Conservation (phyloP, 768 basidiomycete species). For the Tulasnella sp. region DNA sequence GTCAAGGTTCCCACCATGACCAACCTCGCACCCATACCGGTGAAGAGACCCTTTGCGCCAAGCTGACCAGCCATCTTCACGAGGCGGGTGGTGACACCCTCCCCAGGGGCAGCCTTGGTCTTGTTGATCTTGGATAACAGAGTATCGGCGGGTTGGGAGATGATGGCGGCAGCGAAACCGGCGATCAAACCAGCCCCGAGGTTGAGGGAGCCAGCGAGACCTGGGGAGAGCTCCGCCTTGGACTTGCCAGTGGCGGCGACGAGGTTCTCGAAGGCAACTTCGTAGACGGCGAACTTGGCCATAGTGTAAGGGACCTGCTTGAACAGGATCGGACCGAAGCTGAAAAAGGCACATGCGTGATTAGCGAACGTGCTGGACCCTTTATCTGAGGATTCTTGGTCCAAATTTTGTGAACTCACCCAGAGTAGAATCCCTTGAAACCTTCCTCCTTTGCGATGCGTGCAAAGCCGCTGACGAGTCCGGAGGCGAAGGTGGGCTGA, state of each 20-base stretch:
- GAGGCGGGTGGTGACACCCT: slow-evolving; percentile 30
- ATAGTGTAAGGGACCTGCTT: slow-evolving; percentile 92
- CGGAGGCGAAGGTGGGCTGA: slow-evolving; percentile 33
- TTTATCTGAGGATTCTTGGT: background rate
- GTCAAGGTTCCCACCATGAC: slow-evolving; percentile 37
- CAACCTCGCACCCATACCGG: slow-evolving; percentile 21
- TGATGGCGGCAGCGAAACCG: slow-evolving; percentile 90
- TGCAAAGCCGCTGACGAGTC: slow-evolving; percentile 31
- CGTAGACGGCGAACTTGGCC: slow-evolving; percentile 98
- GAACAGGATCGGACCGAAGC: slow-evolving; percentile 36
- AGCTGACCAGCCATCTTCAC: slow-evolving; percentile 32
- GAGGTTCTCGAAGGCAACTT: slow-evolving; percentile 44
- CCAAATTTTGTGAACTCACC: too few species aligned
- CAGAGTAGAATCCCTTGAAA: slow-evolving; percentile 34
- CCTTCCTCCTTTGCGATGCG: slow-evolving; percentile 33
- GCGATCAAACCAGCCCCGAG: slow-evolving; percentile 88
- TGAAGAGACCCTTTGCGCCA: slow-evolving; percentile 33
- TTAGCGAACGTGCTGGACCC: background rate
- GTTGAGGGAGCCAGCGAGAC: slow-evolving; percentile 48
- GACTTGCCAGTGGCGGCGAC: slow-evolving; percentile 67
- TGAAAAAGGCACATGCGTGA: slow-evolving; percentile 2
- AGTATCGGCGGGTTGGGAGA: slow-evolving; percentile 94
- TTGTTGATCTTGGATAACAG: slow-evolving; percentile 92
- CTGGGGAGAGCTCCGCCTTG: slow-evolving; percentile 54
- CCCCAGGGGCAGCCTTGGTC: slow-evolving; percentile 37